Percentiles rank a stretch among this genome's conserved stretches.
Conservation (phyloP, 148 eudicot species). For the Chenopodium formosanum region DNA sequence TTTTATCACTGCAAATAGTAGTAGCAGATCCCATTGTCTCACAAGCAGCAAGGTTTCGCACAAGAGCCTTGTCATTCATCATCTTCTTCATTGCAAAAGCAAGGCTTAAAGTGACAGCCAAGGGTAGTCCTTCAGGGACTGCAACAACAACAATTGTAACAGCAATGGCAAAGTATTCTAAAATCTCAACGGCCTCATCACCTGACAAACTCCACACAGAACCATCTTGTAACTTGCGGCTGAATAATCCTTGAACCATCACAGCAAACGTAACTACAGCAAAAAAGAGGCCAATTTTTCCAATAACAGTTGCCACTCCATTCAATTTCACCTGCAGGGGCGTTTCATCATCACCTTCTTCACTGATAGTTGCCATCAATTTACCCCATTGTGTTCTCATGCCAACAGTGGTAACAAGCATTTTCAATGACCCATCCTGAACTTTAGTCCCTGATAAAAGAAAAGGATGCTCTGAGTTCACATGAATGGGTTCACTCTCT, state of each 20-base stretch:
- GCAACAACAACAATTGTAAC: conserved; percentile 91
- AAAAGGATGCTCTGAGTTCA: conserved; percentile 54
- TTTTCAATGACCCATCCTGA: conserved; percentile 77
- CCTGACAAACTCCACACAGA: conserved; percentile 61
- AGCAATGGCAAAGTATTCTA: conserved; percentile 85
- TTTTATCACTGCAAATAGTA: conserved; percentile 81
- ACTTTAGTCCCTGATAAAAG: conserved; percentile 90
- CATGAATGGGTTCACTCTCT: conserved; percentile 72
- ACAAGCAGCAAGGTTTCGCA: conserved; percentile 83
- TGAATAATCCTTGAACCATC: conserved; percentile 57
- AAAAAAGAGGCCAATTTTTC: conserved; percentile 79
- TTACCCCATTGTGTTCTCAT: conserved; percentile 97
- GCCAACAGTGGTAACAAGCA: conserved; percentile 84
- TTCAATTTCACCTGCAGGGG: conserved; percentile 83
- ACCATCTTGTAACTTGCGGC: conserved; percentile 54
- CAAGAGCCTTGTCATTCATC: conserved; percentile 93
- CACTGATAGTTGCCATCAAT: conserved; percentile 77
- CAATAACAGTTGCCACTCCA: conserved; percentile 87
- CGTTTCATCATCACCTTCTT: conserved; percentile 92
- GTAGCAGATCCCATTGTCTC: conserved; percentile 95
- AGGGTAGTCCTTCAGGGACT: conserved; percentile 84
- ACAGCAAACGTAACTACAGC: conserved; percentile 80
- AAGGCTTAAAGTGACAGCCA: conserved; percentile 85
- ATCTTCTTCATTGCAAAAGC: conserved; percentile 94
- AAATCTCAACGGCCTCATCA: conserved; percentile 62